Evolutionary conservation across 2,329 filamentous ascomycete species (phyloP), one percentile per base, ranked within the genome.

Genomic region (Colletotrichum sp.): DNA sequence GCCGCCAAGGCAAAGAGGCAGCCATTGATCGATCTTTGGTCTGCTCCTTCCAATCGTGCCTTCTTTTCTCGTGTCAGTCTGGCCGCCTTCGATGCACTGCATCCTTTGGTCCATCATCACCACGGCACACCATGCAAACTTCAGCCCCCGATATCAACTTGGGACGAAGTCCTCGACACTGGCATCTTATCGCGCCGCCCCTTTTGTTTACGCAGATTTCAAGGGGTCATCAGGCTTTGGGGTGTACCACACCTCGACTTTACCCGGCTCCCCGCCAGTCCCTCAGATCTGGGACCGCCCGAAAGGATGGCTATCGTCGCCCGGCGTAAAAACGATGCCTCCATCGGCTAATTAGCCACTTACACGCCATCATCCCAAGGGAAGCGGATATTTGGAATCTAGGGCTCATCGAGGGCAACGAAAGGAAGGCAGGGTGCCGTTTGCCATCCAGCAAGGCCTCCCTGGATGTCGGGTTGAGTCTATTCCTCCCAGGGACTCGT

Each of bases 201-300:
- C 67, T 58, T 69, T 56, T 48, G 16, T 28, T 24, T 21, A 28
- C 16, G 10, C 28, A 28, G 5, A 24, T n/a, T 14, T 28, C 16
- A 24, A 38, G 43, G 43, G 32, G 7, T 30, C 43, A 52, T 32
- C 12, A 1, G 61, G n/a, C 32, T 64, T 12, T 32, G 34, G 38
- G 55, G 24, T 24, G 56, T 26, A 38, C 34, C 73, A 63, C 30
- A 58, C 26, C 26, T 73, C 8, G 43, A 75, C 14, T 73, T 75
- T 55, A 75, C 4, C 73, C 73, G 73, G 73, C 58, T 16, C 9
- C 7, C 6, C 10, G 32, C 32, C 56, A 58, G 26, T 73, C 30
- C 73, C 73, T 36, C 34, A 71, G 63, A 58, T 59, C 43, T 59
- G 73, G 73, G 21, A 73, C 73, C 67, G 36, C 26, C 56, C 21